phyloP scores from a whole-genome alignment of 2,329 filamentous ascomycete genomes.

The Talaromyces verruculosus region DNA sequence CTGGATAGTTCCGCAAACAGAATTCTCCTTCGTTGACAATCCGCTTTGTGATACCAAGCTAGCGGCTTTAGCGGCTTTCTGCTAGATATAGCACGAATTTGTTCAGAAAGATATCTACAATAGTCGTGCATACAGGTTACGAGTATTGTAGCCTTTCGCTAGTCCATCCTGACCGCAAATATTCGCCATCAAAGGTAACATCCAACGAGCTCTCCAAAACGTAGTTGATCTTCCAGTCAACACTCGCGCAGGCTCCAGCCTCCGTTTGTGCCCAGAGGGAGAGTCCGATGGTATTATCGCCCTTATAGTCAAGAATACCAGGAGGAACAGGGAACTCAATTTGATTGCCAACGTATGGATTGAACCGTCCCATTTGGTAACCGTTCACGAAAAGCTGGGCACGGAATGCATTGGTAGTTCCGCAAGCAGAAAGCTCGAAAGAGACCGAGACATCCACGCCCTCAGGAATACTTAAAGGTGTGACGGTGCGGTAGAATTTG shows the following conservation, averaged over 20 bases:
- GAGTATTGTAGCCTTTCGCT: constrained; percentile 40
- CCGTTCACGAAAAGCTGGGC: constrained; percentile 64
- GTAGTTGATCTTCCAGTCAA: constrained; percentile 57
- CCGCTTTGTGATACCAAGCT: not conserved
- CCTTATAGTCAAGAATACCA: constrained; percentile 59
- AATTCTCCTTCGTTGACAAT: not conserved
- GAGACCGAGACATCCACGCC: constrained; percentile 11
- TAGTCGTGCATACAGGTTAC: constrained; percentile 17
- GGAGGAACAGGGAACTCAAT: constrained; percentile 60
- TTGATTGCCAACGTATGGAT: constrained; percentile 62
- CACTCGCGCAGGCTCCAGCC: constrained; percentile 54
- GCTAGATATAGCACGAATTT: not conserved
- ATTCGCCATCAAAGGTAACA: constrained; percentile 49
- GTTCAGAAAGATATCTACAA: not conserved
- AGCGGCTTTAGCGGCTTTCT: not conserved
- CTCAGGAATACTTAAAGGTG: not conserved
- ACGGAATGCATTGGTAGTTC: constrained; percentile 31
- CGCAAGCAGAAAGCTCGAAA: constrained; percentile 3
- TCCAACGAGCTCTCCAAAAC: constrained; percentile 55
- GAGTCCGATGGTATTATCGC: constrained; percentile 58
- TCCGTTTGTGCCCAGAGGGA: constrained; percentile 60
- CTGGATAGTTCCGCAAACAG: too few species aligned
- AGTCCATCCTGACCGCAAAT: constrained; percentile 55
- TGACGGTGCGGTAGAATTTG: constrained; percentile 1
- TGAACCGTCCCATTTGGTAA: constrained; percentile 63